Evolutionary conservation across 352 stramenopile genomes (phyloP), one percentile per base, ranked within the genome.

Genomic region (Globisporangium viniferum): DNA sequence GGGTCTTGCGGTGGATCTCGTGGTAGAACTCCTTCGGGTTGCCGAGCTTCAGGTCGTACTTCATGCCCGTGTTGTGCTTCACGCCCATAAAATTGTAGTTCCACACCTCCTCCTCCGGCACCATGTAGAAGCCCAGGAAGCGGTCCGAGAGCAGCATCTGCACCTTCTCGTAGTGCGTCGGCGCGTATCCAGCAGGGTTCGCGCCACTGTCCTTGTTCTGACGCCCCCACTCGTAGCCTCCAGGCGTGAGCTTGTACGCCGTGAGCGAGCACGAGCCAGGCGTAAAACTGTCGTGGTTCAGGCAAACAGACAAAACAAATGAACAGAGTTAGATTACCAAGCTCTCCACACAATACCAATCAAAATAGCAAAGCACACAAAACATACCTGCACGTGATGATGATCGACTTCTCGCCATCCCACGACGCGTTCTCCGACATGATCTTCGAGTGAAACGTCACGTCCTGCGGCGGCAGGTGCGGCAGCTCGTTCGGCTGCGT

Each of bases 41-140:
- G 71, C 98, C 98, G 44, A 99, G 89, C 72, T 98, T 98, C 44
- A 99, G 79, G 70, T 91, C 83, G 75, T 99, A 99, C 71, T 99
- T 97, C 97, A 99, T 99, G 46, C 86, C 90, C 24, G 86, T 90
- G 61, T 94, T 98, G 86, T 99, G 97, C 75, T 99, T 99, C 53
- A 99, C 96, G 63, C 98, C 98, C 89, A 99, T 98, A 73, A 99
- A 99, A 75, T 99, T 99, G 84, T 99, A 99, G 81, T 99, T 99
- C 98, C 98, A 99, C 61, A 99, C 82, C 24, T 98, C 94, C 67
- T 98, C 95, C 58, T 98, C 94, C 8, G 98, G 98, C 58, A 99
- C 96, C 94, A 99, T 98, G 82, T 99, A 99, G 79, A 99, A 99
- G 15, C 98, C 98, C 67, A 99, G 87, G 90, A 99, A 99, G 14